A percentile compares a stretch with the other conserved stretches of the same genome.
These are phyloP conservation scores for Plantago ovata DNA, from an alignment of 257 asterid species.

Conservation along the genomic window DNA sequence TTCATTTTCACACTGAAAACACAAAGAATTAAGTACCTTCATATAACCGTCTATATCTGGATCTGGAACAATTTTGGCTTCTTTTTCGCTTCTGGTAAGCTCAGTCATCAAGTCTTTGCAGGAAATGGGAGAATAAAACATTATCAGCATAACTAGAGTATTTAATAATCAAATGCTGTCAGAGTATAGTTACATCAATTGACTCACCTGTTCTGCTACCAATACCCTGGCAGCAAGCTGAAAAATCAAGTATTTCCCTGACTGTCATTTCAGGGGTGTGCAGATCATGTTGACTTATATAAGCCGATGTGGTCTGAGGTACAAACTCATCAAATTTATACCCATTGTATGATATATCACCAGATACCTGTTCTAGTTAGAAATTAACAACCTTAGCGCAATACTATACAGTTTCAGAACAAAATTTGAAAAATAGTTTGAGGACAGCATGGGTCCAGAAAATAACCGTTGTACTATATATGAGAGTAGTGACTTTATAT, in stretches of 20 bases:
- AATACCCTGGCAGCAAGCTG: slow-evolving; percentile 54
- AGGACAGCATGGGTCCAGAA: no score
- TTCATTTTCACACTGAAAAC: no score
- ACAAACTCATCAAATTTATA: slow-evolving; percentile 24
- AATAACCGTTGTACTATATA: no score
- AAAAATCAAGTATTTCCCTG: slow-evolving; percentile 55
- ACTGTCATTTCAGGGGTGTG: slow-evolving; percentile 64
- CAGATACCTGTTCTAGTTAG: slow-evolving; percentile 33
- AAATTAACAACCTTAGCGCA: background rate
- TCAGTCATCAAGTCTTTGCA: slow-evolving; percentile 54
- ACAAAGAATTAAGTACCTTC: no score
- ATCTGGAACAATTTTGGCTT: slow-evolving; percentile 40
- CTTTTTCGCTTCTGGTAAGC: slow-evolving; percentile 50
- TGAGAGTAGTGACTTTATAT: no score
- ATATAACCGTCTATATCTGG: slow-evolving; percentile 65
- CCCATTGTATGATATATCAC: slow-evolving; percentile 55
- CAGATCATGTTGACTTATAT: slow-evolving; percentile 40
- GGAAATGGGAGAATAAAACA: slow-evolving; percentile 17
- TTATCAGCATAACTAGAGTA: no score
- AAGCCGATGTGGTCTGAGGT: slow-evolving; percentile 32
- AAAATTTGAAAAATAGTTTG: no score
- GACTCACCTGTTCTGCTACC: slow-evolving; percentile 50
- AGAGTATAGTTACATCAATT: no score
- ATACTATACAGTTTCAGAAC: background rate
- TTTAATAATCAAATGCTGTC: background rate